Base-by-base conservation (phyloP, 768 basidiomycete genomes). In the Xanthoconium purpureum region DNA sequence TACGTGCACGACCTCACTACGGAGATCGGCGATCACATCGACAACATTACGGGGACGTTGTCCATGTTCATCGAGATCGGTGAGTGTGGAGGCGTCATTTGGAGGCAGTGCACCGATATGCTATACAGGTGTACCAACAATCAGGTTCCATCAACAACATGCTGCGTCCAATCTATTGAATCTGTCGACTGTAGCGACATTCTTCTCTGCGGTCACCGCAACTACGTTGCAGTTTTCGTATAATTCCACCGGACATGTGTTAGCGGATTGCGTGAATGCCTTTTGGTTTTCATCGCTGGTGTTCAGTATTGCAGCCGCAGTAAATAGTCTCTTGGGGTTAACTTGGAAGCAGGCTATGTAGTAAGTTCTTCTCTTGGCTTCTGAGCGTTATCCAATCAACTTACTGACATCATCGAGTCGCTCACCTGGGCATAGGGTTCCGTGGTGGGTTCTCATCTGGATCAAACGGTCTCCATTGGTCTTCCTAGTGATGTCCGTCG, bases 381-480 rank as follows among this genome's bases (percentile, higher is more conserved):
- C 49, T 51, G 14, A 44, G 50, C 36, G 54, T 37, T 47, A 40
- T 53, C 38, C 49, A 50, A 45, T 57, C 7, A 17, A 24, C 57
- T 60, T 40, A 62, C 63, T 67, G 54, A 64, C 61, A 56, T 57
- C 59, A 62, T 54, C 11, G 52, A 80, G 79, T 56, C 81, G 80
- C 35, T 82, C 81, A 7, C 80, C 80, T 51, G 78, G 80, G 51
- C 77, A 81, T 60, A 77, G 80, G 58, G 80, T 82, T 48, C 80
- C 80, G 10, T 81, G 80, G 80, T 81, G 80, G 80, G 79, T 82
- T 24, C 67, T 80, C 40, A 91, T 91, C 62, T 92, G 88, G 89
- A 91, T 91, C 74, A 91, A 91, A 67, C 78, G 89, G 36, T 89
- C 88, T 6, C 89, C 89, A 14, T 77, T 92, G 35, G 87, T 91